A percentile compares a stretch with the other conserved stretches of the same genome.
phyloP scores from a whole-genome alignment of 1,139 yeast genomes.

The Suhomyces anneliseae region DNA sequence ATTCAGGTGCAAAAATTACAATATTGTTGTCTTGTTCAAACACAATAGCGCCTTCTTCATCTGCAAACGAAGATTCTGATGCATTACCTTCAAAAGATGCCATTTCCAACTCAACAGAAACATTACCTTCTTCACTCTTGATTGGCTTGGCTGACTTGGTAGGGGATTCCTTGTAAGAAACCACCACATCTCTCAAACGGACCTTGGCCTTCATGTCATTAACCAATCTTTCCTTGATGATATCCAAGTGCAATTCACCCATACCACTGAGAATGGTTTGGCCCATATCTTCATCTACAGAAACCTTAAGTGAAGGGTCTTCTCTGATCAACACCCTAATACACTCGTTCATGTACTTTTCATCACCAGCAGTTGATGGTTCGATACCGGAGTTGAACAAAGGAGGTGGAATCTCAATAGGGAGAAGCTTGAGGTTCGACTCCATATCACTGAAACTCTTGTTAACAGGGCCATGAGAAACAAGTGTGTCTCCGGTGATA shows the following conservation, averaged over 20 bases:
- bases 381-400: slow-evolving; percentile 85
- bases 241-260: slow-evolving; percentile 94
- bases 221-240: slow-evolving; percentile 73
- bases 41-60: slow-evolving; percentile 41
- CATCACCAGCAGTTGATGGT: slow-evolving; percentile 82
- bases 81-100: slow-evolving; percentile 54
- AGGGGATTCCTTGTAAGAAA: slow-evolving; percentile 82
- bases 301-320: slow-evolving; percentile 73
- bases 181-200: slow-evolving; percentile 78
- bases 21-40: slow-evolving; percentile 41
- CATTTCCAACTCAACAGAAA: slow-evolving; percentile 41
- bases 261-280: slow-evolving; percentile 88
- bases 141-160: slow-evolving; percentile 16
- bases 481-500: slow-evolving; percentile 87
- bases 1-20: slow-evolving; percentile 29
- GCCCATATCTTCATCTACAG: slow-evolving; percentile 81
- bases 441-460: slow-evolving; percentile 55
- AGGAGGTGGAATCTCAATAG: slow-evolving; percentile 88
- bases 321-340: slow-evolving; percentile 68
- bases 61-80: slow-evolving; percentile 31
- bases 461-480: slow-evolving; percentile 47
- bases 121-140: slow-evolving; percentile 5
- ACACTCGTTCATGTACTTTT: slow-evolving; percentile 65
- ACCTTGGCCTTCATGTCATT: slow-evolving; percentile 82
- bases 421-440: slow-evolving; percentile 56